Conservation (phyloP, 495 filamentous ascomycete genomes). For the Aspergillus cavernicola region DNA sequence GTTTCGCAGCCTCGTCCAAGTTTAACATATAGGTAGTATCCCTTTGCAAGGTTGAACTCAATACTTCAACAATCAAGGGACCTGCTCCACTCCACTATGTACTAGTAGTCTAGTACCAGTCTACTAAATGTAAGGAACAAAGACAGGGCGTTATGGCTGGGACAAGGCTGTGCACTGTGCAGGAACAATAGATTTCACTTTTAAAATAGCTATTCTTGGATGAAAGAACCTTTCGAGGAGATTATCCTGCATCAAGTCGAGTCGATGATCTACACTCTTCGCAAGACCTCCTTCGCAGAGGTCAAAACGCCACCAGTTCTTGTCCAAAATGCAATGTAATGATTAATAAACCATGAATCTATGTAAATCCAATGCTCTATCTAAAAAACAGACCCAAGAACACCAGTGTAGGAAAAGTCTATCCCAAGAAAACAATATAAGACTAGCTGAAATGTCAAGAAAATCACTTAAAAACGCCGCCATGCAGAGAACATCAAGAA, state of each 20-base stretch:
- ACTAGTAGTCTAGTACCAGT: too few species aligned
- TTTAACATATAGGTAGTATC: too few species aligned
- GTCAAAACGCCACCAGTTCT: not conserved
- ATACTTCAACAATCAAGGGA: slow-evolving; percentile 1
- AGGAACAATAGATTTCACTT: too few species aligned
- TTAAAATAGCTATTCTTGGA: too few species aligned
- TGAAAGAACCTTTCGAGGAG: too few species aligned
- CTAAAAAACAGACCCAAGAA: not conserved
- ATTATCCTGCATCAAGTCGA: too few species aligned
- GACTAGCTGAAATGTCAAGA: not conserved
- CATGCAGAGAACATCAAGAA: slow-evolving; percentile 7
- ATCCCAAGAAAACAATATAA: slow-evolving; percentile 11
- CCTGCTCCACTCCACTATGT: not conserved
- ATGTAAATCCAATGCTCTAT: not conserved
- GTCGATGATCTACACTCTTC: too few species aligned
- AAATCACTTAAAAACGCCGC: slow-evolving; percentile 10
- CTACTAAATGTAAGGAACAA: not conserved
- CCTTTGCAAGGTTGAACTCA: not conserved
- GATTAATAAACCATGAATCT: not conserved
- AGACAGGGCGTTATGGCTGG: not conserved
- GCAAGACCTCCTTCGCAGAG: too few species aligned
- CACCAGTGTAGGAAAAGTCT: slow-evolving; percentile 7
- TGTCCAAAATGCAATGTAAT: not conserved
- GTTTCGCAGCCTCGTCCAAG: too few species aligned
- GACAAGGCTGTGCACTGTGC: too few species aligned